Evolutionary conservation across 2,329 filamentous ascomycete species (phyloP), one percentile per base, ranked within the genome.

Genomic region (Botryotinia globosa): DNA sequence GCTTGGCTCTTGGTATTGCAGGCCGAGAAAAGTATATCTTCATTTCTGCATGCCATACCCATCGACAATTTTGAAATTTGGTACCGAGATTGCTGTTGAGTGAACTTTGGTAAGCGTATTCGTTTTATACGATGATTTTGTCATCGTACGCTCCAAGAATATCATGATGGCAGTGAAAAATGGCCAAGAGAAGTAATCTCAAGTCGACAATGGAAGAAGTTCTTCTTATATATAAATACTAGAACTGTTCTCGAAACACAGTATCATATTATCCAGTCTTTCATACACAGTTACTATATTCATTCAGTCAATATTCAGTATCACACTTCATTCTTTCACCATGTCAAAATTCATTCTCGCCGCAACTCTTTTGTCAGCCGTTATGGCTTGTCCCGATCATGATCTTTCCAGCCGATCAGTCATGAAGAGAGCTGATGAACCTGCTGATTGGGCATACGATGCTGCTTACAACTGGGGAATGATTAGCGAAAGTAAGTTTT

Each of bases 391-490:
- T 72, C 74, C 77, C 42, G 64, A 77, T 12, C 77, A 77, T 63
- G 59, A 74, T 48, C 71, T 72, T 44, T 72, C 77, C 37, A 65
- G 71, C 16, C 44, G 67, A 29, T 62, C 58, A 48, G 56, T 73
- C 32, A 67, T 73, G 65, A 74, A 74, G 66, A 64, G 76, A 64
- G 59, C 74, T 34, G 48, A 59, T 22, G 66, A 69, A 18, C 51
- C 65, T 37, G 71, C 74, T 16, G 76, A 79, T 37, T 82, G 79
- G 81, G 74, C 77, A 12, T 83, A 82, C 71, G 80, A 81, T 66
- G 79, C 79, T 22, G 81, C 81, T 20, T 83, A 80, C 75, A 81
- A 84, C 71, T 84, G 83, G 83, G 83, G 81, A 20, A 79, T 77
- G 69, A 74, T 82, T 39, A 80, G 76, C 42, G 75, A 79, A 25